Conservation (phyloP, 2,329 filamentous ascomycete genomes). For the Emmonsia crescens region DNA sequence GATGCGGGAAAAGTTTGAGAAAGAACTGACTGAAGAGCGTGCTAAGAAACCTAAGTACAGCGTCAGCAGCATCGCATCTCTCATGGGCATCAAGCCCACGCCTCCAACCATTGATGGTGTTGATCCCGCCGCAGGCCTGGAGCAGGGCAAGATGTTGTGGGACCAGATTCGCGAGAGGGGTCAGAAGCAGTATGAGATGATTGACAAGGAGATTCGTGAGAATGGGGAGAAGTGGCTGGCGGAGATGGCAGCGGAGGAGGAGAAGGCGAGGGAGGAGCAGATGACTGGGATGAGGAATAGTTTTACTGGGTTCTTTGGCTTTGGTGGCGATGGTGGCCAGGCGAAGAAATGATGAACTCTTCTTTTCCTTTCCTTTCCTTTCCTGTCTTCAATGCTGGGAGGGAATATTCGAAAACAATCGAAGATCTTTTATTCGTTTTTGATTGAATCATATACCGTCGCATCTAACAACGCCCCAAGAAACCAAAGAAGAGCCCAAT, state of each 20-base stretch:
- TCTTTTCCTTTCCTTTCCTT: not conserved
- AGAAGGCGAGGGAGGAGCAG: constrained; percentile 79
- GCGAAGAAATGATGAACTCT: constrained; percentile 1
- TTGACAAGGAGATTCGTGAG: constrained; percentile 84
- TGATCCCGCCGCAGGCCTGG: constrained; percentile 66
- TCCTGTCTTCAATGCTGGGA: not conserved
- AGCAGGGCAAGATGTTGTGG: constrained; percentile 93
- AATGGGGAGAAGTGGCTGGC: constrained; percentile 94
- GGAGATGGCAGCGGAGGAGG: constrained; percentile 79
- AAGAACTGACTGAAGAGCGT: constrained; percentile 59
- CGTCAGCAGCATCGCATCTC: constrained; percentile 56
- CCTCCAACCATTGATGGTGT: constrained; percentile 48
- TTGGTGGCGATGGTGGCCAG: constrained; percentile 12
- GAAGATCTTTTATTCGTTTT: not conserved
- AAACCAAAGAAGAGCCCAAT: not conserved
- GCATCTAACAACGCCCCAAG: not conserved
- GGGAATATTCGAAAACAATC: not conserved
- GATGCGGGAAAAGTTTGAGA: constrained; percentile 73
- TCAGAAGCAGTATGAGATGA: constrained; percentile 74
- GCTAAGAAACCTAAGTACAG: constrained; percentile 50
- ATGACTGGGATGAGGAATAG: constrained; percentile 86
- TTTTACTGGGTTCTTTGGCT: constrained; percentile 49
- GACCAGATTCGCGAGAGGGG: constrained; percentile 89
- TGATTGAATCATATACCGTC: not conserved
- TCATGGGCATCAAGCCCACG: constrained; percentile 66